phyloP scores from a whole-genome alignment of 352 stramenopile genomes.

The Globisporangium takayamanum region DNA sequence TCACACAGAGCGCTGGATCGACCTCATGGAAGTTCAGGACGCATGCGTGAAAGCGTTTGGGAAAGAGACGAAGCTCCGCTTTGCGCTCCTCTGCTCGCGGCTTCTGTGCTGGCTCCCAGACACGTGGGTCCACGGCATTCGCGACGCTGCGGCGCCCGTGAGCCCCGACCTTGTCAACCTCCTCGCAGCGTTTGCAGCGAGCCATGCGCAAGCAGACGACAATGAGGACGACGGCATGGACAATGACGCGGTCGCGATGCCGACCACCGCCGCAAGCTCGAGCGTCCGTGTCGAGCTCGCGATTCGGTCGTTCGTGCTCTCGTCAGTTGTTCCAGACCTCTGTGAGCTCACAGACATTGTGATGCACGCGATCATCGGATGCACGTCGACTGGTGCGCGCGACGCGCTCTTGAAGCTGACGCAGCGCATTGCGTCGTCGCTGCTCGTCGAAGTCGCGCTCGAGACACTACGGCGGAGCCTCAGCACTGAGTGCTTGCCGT shows the following conservation, averaged over 20 bases:
- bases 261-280: not conserved
- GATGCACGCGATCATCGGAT: constrained; percentile 32
- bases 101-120: constrained; percentile 43
- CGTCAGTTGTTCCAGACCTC: constrained; percentile 9
- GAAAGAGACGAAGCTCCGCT: constrained; percentile 33
- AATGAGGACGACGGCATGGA: not conserved
- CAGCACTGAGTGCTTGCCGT: constrained; percentile 23
- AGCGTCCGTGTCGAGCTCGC: constrained; percentile 15
- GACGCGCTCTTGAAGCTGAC: constrained; percentile 21
- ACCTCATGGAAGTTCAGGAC: constrained; percentile 23
- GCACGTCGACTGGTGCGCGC: constrained; percentile 24
- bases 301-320: constrained; percentile 12
- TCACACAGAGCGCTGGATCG: constrained; percentile 37
- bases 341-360: constrained; percentile 20
- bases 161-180: not conserved
- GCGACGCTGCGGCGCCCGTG: constrained; percentile 4
- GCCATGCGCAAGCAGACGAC: not conserved
- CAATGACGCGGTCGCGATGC: not conserved
- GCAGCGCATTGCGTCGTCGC: constrained; percentile 17
- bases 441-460: constrained; percentile 20
- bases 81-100: constrained; percentile 31
- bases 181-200: constrained; percentile 6
- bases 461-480: constrained; percentile 19
- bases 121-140: constrained; percentile 28
- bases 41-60: constrained; percentile 16